Evolutionary conservation across 495 filamentous ascomycete species (phyloP), one percentile per base, ranked within the genome.

Genomic region (Tuber indicum): DNA sequence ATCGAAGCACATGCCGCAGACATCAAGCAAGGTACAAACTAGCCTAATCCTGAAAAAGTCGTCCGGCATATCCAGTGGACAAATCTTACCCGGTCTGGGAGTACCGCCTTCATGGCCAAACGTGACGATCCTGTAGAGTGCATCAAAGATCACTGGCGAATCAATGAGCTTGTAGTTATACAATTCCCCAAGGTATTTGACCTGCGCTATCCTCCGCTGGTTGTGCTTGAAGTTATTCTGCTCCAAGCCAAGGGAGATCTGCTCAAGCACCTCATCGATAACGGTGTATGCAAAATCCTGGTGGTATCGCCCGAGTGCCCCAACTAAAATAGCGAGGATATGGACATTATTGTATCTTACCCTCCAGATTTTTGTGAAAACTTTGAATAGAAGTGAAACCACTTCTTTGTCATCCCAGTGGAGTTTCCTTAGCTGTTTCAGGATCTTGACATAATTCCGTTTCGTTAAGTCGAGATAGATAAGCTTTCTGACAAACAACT

Each of bases 131-230:
- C 92, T 92, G 84, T 97, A 99, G 84, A 99, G 87, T 2, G 92
- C 92, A 81, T 99, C 95, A 80, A 99, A 98, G 47, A 99, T 92
- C 19, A 98, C 92, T 0, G 93, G 92, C 36, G 96, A 96, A 83
- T 99, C 96, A 72, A 99, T 89, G 91, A 98, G 94, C 75, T 96
- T 91, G 85, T 98, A 99, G 80, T 97, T 97, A 87, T 99, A 99
- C 52, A 99, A 89, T 86, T 99, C 96, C 21, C 92, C 95, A 21
- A 99, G 87, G 82, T 98, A 99, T 82, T 98, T 98, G 81, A 97
- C 92, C 83, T 98, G 94, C 6, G 96, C 94, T 75, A 98, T 90
- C 43, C 96, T 92, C 76, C 96, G 92, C 85, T 99, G 96, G 83
- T 97, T 98, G 86, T 93, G 96, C 83, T 95, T 94, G 89, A 98